Conservation (phyloP, 2,329 filamentous ascomycete species). For the Exserohilum turcica region DNA sequence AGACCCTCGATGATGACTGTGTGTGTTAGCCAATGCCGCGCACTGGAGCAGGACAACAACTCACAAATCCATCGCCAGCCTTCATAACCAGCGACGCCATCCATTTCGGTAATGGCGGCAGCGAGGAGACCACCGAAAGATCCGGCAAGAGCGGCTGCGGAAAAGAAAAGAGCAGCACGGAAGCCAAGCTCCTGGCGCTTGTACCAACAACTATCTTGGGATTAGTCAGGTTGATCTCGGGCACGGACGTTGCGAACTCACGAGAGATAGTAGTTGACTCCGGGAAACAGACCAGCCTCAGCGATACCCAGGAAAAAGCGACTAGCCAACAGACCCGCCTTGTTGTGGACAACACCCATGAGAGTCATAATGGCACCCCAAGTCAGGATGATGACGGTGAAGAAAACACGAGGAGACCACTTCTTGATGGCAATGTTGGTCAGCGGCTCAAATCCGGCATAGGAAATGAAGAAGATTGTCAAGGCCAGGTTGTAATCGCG, state of each 20-base stretch:
- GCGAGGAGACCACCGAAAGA: conserved; percentile 67
- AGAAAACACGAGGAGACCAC: conserved; percentile 57
- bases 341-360: conserved; percentile 54
- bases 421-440: conserved; percentile 67
- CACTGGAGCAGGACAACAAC: background rate
- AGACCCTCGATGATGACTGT: conserved; percentile 46
- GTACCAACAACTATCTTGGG: conserved; percentile 53
- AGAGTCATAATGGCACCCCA: conserved; percentile 58
- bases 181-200: conserved; percentile 60
- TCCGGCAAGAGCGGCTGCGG: conserved; percentile 62
- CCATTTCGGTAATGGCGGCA: conserved; percentile 63
- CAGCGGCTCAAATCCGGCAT: conserved; percentile 56
- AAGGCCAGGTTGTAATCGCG: conserved; percentile 69
- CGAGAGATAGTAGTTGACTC: conserved; percentile 61
- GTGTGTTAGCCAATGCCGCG: conserved; percentile 15
- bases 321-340: conserved; percentile 42
- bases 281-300: conserved; percentile 48
- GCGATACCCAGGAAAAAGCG: conserved; percentile 47
- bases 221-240: conserved; percentile 1
- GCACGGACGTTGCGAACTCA: conserved; percentile 38
- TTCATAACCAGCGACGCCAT: conserved; percentile 56
- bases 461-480: conserved; percentile 67
- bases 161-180: conserved; percentile 65
- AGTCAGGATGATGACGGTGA: conserved; percentile 53
- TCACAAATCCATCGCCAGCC: conserved; percentile 49